Base-by-base conservation (phyloP, 75 land plant species). In the Gnetum montanum region DNA sequence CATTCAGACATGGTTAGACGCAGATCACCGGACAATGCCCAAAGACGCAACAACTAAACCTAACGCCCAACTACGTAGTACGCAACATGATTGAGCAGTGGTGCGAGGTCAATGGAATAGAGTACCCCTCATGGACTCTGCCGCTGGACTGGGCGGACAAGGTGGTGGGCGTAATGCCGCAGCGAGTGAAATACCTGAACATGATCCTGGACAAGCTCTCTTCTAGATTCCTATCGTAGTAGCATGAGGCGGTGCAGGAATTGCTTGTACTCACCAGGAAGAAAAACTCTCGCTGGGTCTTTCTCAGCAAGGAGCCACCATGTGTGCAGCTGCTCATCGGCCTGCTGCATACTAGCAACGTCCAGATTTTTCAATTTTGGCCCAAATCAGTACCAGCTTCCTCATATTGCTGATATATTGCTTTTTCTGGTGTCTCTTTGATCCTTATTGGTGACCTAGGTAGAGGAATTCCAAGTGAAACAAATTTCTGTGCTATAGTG, bases 11-110 rank as follows among this genome's bases (percentile, higher is more conserved):
- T 83, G 88, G 92, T 59, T 90, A 22, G 85, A 80, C 12, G 59
- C 79, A 1, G 92, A 87, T n/a, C 76, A 77, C 29, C 41, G 72
- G 31, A 83, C 78, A 7, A 86, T 92, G 64, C 96, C 96, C 0
- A 54, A 58, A 37, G 45, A 90, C 96, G 24, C 76, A 88, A 22
- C 79, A 87, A 50, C 8, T 54, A 29, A 43, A 34, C 22, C 79
- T 86, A 27, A 80, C 82, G 0, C 92, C 96, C 16, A 90, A 90
- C 31, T 64, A 69, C 58, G 41, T 83, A 2, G 72, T 86, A 19
- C 65, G 74, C 23, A 74, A 73, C 40, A 64, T 90, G 75, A 86
- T 90, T 43, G 45, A 55, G 8, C 63, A 86, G 34, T 90, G 96
- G 96, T 90, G 92, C 49, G 60, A 63, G 31, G 54, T 34, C 1